Evolutionary conservation across 2,329 filamentous ascomycete species (phyloP), one percentile per base, ranked within the genome.

Genomic region (Cladophialophora carrionii): DNA sequence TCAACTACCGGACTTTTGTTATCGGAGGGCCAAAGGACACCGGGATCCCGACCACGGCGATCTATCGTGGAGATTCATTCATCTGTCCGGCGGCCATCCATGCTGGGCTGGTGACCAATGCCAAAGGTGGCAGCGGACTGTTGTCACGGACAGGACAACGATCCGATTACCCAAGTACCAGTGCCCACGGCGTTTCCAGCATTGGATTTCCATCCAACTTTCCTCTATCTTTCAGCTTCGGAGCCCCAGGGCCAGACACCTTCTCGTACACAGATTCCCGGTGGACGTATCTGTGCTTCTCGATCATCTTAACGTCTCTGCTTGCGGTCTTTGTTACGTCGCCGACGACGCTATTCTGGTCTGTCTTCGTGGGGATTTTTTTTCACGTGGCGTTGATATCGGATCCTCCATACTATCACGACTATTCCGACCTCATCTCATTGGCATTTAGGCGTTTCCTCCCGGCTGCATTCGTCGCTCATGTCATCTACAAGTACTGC

Each of bases 21-120:
- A 76, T 87, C 43, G 85, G 85, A 29, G 85, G 85, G 0, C 79
- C 80, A 2, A 75, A 78, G 4, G 73, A 76, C 6, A 17, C 34
- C 24, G 73, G 77, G 24, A 74, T 76, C 4, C 74, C 77, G 4
- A 77, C 78, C 61, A 78, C 81, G 1, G 29, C 46, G 20, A 76
- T 82, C 61, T 88, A 87, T 71, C 83, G 85, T 14, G 83, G 82
- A 20, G 85, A 88, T 72, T 87, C 84, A 2, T 86, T 85, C 73
- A 84, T 88, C 64, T 88, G 85, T 70, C 81, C 80, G 17, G 82
- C 85, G 2, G 85, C 85, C 48, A 80, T 87, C 22, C 85, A 88
- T 73, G 82, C 85, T 22, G 85, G 85, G 31, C 79, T 87, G 70
- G 81, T 87, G 69, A 80, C 76, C 58, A 79, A 87, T 68, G 73